phyloP scores from a whole-genome alignment of 345 rosid species.

The Isatis tinctoria region DNA sequence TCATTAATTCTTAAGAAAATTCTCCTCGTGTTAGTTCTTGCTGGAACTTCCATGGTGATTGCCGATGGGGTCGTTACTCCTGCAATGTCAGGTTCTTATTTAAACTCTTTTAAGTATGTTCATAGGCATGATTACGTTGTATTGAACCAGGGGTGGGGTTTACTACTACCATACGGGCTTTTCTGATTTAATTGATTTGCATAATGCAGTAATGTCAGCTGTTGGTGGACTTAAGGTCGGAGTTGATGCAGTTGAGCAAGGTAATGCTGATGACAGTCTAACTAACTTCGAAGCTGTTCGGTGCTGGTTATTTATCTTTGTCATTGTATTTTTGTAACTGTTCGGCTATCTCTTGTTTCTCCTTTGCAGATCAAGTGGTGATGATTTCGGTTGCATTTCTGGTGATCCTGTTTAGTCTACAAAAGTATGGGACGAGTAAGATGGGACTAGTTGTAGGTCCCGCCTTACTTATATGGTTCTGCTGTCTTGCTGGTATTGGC shows the following conservation, averaged over 20 bases:
- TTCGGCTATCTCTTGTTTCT: slow-evolving; percentile 30
- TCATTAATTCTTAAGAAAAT: slow-evolving; percentile 70
- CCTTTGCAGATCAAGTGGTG: slow-evolving; percentile 83
- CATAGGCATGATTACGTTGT: slow-evolving; percentile 2
- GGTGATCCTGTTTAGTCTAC: slow-evolving; percentile 89
- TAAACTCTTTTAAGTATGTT: slow-evolving; percentile 14
- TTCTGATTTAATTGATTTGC: slow-evolving; percentile 15
- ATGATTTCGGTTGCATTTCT: slow-evolving; percentile 90
- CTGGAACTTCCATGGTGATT: slow-evolving; percentile 96
- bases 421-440: slow-evolving; percentile 98
- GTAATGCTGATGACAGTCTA: slow-evolving; percentile 35
- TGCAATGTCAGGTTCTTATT: slow-evolving; percentile 90
- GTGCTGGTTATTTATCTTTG: neutral
- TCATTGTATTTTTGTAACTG: neutral
- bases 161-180: slow-evolving; percentile 5
- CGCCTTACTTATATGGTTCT: slow-evolving; percentile 94
- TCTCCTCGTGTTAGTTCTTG: slow-evolving; percentile 85
- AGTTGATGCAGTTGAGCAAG: slow-evolving; percentile 66
- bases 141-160: neutral
- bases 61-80: slow-evolving; percentile 98
- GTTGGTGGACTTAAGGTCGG: slow-evolving; percentile 95
- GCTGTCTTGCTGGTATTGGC: slow-evolving; percentile 89
- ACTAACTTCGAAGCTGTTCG: neutral
- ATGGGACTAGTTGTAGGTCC: slow-evolving; percentile 95
- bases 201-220: slow-evolving; percentile 84